These are phyloP conservation scores for Nymphaea colorata DNA, from an alignment of 164 flowering plant species.

Conservation along the genomic window DNA sequence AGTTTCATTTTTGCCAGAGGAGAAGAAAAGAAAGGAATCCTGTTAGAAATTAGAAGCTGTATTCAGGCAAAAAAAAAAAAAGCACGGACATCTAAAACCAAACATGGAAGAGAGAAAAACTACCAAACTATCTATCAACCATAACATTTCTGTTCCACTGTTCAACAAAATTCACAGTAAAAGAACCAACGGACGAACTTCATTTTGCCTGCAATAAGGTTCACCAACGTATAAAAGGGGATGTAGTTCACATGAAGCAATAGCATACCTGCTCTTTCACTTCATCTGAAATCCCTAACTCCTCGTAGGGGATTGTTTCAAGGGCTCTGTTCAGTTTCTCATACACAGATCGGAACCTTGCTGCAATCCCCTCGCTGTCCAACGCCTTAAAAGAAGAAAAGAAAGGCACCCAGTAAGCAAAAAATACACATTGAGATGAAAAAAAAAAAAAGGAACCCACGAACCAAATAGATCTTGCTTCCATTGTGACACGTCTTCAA, in stretches of 20 bases:
- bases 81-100: too few relatives aligned
- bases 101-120: too few relatives aligned
- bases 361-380: constrained; percentile 45
- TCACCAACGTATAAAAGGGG: too few relatives aligned
- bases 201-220: too few relatives aligned
- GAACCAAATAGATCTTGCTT: constrained; percentile 80
- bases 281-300: constrained; percentile 60
- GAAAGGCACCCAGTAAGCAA: neutral
- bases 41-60: neutral
- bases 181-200: too few relatives aligned
- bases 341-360: constrained; percentile 35
- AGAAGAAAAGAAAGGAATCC: too few relatives aligned
- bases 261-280: constrained; percentile 55
- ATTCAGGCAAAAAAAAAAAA: neutral
- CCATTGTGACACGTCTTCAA: constrained; percentile 51
- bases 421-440: neutral
- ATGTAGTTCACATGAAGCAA: too few relatives aligned
- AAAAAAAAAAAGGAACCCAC: constrained; percentile 3
- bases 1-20: too few relatives aligned
- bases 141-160: too few relatives aligned
- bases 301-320: constrained; percentile 39
- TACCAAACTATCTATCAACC: too few relatives aligned
- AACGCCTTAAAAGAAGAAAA: constrained; percentile 27
- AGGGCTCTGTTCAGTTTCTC: constrained; percentile 41
- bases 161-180: too few relatives aligned